Percentiles rank a stretch among this genome's conserved stretches.
These are phyloP conservation scores for Alloascoidea africana DNA, from an alignment of 805 yeast species.

Conservation along the genomic window DNA sequence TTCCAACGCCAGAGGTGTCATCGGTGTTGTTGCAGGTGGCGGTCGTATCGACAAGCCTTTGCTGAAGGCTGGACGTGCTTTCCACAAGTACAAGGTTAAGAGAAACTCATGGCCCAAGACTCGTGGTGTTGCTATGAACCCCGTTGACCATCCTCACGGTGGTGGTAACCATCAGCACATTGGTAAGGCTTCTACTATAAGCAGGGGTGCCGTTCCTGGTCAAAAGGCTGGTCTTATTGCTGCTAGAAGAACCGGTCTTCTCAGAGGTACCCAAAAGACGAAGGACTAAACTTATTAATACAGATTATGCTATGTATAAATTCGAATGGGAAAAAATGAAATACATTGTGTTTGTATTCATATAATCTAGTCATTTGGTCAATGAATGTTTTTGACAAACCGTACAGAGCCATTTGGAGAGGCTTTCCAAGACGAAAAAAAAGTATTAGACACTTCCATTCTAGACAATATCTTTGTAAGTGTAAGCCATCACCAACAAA, in stretches of 20 bases:
- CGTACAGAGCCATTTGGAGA: no score
- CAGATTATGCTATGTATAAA: no score
- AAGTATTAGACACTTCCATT: no score
- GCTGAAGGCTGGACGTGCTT: slow-evolving; percentile 99
- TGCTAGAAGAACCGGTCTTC: slow-evolving; percentile 99
- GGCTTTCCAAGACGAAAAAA: no score
- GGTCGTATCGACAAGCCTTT: slow-evolving; percentile 99
- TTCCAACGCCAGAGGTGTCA: slow-evolving; percentile 97
- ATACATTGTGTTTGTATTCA: no score
- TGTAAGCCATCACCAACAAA: no score
- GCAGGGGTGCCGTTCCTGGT: slow-evolving; percentile 99
- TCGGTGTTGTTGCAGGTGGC: slow-evolving; percentile 99
- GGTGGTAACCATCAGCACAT: slow-evolving; percentile 99
- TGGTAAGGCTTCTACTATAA: slow-evolving; percentile 99
- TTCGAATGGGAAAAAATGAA: no score
- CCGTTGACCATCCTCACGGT: slow-evolving; percentile 99
- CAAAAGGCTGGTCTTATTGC: slow-evolving; percentile 99
- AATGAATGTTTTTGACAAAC: no score
- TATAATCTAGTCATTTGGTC: no score
- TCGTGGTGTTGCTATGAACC: slow-evolving; percentile 99
- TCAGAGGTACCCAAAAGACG: slow-evolving; percentile 98
- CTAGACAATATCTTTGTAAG: no score
- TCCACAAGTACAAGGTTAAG: slow-evolving; percentile 99
- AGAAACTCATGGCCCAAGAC: slow-evolving; percentile 99
- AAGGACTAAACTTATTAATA: slow-evolving; percentile 47